Evolutionary conservation across 164 flowering plant species (phyloP).

Genomic region (Tetrastigma voinierianum): DNA sequence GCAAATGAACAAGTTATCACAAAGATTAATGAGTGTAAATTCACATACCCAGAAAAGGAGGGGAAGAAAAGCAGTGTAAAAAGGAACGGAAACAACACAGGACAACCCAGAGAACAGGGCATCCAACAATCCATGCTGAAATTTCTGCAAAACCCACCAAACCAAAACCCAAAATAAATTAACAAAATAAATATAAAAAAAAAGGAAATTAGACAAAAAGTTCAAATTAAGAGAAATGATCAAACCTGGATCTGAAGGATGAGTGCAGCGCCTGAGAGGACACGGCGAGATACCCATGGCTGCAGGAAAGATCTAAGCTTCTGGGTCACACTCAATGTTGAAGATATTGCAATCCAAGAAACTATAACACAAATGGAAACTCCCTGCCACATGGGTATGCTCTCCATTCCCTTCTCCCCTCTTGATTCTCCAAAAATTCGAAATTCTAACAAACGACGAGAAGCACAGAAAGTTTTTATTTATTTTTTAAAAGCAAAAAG

Average conservation of each 20-base stretch:
- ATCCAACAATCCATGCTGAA: slow-evolving; percentile 66
- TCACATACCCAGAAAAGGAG: slow-evolving; percentile 88
- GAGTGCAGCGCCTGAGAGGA: slow-evolving; percentile 46
- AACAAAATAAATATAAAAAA: not conserved
- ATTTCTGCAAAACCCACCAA: slow-evolving; percentile 52
- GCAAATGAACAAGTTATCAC: not conserved
- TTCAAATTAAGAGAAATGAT: slow-evolving; percentile 5
- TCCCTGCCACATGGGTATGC: slow-evolving; percentile 62
- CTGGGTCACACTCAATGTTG: slow-evolving; percentile 55
- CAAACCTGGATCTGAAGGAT: slow-evolving; percentile 83
- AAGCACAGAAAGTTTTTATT: slow-evolving; percentile 5
- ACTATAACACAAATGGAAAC: slow-evolving; percentile 43
- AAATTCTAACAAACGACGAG: not conserved
- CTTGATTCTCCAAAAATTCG: not conserved
- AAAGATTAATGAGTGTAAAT: slow-evolving; percentile 2
- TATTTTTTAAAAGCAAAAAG: not conserved
- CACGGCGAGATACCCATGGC: slow-evolving; percentile 68
- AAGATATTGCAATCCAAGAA: slow-evolving; percentile 62
- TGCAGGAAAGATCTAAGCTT: slow-evolving; percentile 72
- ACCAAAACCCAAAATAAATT: slow-evolving; percentile 2
- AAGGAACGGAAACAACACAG: slow-evolving; percentile 95
- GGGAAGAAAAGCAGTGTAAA: slow-evolving; percentile 96
- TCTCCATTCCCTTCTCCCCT: slow-evolving; percentile 48
- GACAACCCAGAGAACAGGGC: slow-evolving; percentile 77
- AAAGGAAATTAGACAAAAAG: not conserved